A percentile compares a stretch with the other conserved stretches of the same genome.
phyloP scores from a whole-genome alignment of 2,329 filamentous ascomycete species.

The Aspergillus intermedius region DNA sequence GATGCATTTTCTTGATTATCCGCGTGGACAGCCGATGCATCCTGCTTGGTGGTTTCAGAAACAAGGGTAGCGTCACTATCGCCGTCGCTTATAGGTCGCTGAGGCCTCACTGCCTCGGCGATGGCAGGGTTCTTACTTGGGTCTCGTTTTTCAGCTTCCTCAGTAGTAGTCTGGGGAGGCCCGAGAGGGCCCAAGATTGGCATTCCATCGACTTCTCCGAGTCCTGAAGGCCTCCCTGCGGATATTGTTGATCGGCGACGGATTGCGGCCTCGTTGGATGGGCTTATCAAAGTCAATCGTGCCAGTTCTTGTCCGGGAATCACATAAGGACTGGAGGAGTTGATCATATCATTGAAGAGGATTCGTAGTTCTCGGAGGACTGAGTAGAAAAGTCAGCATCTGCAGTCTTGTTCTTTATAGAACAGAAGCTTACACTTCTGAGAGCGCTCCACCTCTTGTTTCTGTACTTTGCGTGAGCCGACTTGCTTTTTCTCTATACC shows the following conservation, averaged over 20 bases:
- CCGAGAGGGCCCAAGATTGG: constrained; percentile 42
- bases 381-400: constrained; percentile 32
- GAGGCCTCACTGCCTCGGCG: constrained; percentile 12
- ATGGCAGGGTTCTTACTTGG: constrained; percentile 7
- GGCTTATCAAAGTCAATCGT: constrained; percentile 65
- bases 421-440: constrained; percentile 62
- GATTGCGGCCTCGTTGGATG: constrained; percentile 48
- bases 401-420: neutral
- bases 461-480: constrained; percentile 62
- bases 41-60: constrained; percentile 18
- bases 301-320: constrained; percentile 71
- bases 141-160: constrained; percentile 13
- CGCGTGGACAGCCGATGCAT: constrained; percentile 11
- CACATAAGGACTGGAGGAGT: constrained; percentile 55
- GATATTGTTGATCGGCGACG: constrained; percentile 43
- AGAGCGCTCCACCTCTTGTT: constrained; percentile 53
- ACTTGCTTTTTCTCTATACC: constrained; percentile 62
- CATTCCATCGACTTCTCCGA: constrained; percentile 40
- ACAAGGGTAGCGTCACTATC: constrained; percentile 34
- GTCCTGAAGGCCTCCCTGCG: constrained; percentile 19
- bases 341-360: constrained; percentile 66
- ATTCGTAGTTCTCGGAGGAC: constrained; percentile 67
- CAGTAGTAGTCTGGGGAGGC: constrained; percentile 25
- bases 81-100: constrained; percentile 22
- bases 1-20: constrained; percentile 38